Evolutionary conservation across 225 moss, liverwort and hornwort species (phyloP).

Genomic region (Climacium dendroides): DNA sequence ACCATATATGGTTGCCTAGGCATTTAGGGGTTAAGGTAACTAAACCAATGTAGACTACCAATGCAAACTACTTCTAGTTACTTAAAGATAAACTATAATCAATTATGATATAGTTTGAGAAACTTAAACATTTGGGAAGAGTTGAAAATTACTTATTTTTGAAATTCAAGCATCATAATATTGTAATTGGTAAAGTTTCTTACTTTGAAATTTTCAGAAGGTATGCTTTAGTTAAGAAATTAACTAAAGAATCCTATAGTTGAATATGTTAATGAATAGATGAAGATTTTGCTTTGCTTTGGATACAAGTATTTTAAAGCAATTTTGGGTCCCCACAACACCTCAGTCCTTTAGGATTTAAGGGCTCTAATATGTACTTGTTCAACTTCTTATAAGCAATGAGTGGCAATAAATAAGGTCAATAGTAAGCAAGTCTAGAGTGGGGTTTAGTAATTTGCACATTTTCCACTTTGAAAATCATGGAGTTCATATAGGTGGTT

Average conservation of each 20-base stretch:
- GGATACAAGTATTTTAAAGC: neutral
- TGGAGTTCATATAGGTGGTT: rapidly evolving
- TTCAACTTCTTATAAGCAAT: no score
- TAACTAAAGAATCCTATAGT: rapidly evolving
- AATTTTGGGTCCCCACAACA: neutral
- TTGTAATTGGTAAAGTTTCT: neutral
- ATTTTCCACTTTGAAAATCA: neutral
- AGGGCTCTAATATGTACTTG: neutral
- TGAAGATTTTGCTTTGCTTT: neutral
- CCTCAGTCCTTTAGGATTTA: rapidly evolving
- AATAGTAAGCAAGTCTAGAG: rapidly evolving
- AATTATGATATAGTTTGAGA: neutral
- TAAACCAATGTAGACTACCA: no score
- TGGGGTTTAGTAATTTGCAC: neutral
- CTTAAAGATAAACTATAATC: neutral
- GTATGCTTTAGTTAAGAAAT: neutral
- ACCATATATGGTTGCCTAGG: no score
- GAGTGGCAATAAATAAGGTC: neutral
- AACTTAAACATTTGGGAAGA: no score
- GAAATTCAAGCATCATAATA: neutral
- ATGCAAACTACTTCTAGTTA: no score
- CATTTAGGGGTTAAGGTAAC: no score
- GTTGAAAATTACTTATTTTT: neutral
- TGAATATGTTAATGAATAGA: neutral
- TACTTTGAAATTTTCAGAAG: rapidly evolving